Base-by-base conservation (phyloP, 768 basidiomycete species). In the Terana coerulea region DNA sequence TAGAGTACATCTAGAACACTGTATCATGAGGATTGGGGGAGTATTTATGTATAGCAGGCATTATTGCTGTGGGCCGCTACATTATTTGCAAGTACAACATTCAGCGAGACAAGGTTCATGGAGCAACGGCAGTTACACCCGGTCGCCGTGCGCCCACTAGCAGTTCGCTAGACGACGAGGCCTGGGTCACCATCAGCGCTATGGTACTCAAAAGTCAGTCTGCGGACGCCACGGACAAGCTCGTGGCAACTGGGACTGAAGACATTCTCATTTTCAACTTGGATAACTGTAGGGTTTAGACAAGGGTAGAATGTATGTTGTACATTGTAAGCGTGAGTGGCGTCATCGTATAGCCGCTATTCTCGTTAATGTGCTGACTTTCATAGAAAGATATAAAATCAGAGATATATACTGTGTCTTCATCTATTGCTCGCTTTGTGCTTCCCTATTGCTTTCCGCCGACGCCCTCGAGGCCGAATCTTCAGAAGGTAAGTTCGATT, bases 81-180 rank as follows among this genome's bases (percentile, higher is more conserved):
- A 88, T 95, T 43, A 73, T 94, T 3, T 92, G 93, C 66, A 85
- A 92, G 62, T 99, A 95, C 76, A 98, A 99, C 69, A 75, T 98
- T 57, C 67, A 70, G n/a, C 79, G 91, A 11, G 75, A 75, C 35
- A 72, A 72, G 26, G 75, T 99, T 10, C 59, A 74, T 10, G 72
- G 69, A 2, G 94, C 91, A 1, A 76, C 80, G 0, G 59, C 61
- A 21, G 72, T 98, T 65, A 95, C 95, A 0, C 97, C 95, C 0
- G 97, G 97, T 4, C 75, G 94, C 41, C 73, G 88, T 52, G 94
- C 91, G 1, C 87, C 97, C 17, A 97, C 97, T 4, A 77, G 98
- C 58, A 84, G 83, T 54, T 83, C 86, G 5, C 67, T 98, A 26
- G 97, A 98, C 51, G 77, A 85, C 51, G 76, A 81, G 14, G 80